Evolutionary conservation across 257 asterid species (phyloP).

Genomic region (Galeopsis tetrahit): DNA sequence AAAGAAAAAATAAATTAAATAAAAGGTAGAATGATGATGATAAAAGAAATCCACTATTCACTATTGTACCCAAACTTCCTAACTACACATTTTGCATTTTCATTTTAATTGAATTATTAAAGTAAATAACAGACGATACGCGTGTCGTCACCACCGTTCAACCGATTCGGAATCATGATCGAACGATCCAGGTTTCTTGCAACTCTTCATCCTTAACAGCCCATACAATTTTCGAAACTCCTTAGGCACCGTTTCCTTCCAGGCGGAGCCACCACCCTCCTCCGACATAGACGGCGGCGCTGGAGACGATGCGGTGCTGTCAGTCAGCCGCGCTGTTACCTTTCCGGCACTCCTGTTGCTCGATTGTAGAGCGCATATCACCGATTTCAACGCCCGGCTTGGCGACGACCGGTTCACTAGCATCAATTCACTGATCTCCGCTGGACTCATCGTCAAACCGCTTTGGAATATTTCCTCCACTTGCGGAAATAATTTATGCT

Average conservation of each 20-base stretch:
- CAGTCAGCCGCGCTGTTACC: slow-evolving; percentile 33
- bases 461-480: slow-evolving; percentile 63
- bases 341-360: slow-evolving; percentile 35
- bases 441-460: slow-evolving; percentile 67
- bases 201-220: slow-evolving; percentile 55
- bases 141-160: slow-evolving; percentile 48
- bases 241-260: slow-evolving; percentile 64
- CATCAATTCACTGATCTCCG: slow-evolving; percentile 71
- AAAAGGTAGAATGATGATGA: background rate
- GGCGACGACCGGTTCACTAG: slow-evolving; percentile 63
- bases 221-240: slow-evolving; percentile 71
- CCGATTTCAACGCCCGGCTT: slow-evolving; percentile 65
- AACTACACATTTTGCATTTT: background rate
- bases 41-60: background rate
- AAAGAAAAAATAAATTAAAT: background rate
- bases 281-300: slow-evolving; percentile 43
- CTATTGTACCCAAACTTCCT: background rate
- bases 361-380: slow-evolving; percentile 61
- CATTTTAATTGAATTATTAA: too few species aligned
- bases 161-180: slow-evolving; percentile 49
- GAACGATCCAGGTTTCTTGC: slow-evolving; percentile 54
- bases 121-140: background rate
- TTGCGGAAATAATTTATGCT: slow-evolving; percentile 61
- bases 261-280: slow-evolving; percentile 48
- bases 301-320: slow-evolving; percentile 47